Evolutionary conservation across 2,329 filamentous ascomycete species (phyloP).

Genomic region (Gnomoniopsis smithogilvyi): DNA sequence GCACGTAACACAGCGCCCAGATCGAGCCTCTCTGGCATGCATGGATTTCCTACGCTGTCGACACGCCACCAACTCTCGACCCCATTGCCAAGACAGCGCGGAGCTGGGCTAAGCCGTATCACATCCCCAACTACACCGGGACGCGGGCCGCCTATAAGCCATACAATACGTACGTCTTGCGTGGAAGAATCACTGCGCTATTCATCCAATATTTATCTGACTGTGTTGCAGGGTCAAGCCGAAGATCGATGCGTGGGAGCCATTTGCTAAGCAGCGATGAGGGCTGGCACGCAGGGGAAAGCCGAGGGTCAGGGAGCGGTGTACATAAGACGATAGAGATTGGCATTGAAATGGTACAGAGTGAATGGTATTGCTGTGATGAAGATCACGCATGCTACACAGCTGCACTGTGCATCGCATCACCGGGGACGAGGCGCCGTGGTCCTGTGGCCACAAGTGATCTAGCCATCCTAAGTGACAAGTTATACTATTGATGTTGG

Average conservation of each 20-base stretch:
- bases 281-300: neutral
- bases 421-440: neutral
- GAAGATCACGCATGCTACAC: neutral
- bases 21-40: conserved; percentile 98
- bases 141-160: conserved; percentile 82
- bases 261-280: conserved; percentile 19
- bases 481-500: neutral
- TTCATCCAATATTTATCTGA: neutral
- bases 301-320: neutral
- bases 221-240: conserved; percentile 27
- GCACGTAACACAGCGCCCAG: conserved; percentile 55
- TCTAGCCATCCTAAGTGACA: neutral
- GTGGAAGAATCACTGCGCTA: neutral
- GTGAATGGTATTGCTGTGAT: neutral
- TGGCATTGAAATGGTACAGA: neutral
- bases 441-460: neutral
- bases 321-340: conserved; percentile 19
- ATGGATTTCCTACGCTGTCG: conserved; percentile 93
- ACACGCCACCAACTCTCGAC: conserved; percentile 80
- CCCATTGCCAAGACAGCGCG: conserved; percentile 65
- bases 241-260: conserved; percentile 34
- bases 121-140: conserved; percentile 72
- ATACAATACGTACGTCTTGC: conserved; percentile 80
- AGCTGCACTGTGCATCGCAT: neutral
- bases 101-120: conserved; percentile 70